phyloP scores from a whole-genome alignment of 257 asterid genomes.

The Solanum sejunctum region DNA sequence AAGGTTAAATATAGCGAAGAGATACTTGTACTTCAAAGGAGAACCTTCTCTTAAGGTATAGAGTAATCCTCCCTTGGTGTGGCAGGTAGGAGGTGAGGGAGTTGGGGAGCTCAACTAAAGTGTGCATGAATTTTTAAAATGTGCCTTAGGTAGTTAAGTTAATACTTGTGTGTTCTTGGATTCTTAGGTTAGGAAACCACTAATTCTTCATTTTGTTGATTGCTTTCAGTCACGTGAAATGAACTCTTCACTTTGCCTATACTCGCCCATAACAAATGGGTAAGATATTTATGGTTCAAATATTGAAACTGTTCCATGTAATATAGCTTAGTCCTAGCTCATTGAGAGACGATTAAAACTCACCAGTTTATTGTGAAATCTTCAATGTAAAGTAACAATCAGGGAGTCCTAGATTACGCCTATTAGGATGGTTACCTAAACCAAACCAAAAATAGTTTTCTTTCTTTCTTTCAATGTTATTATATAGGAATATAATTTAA shows the following conservation, averaged over 20 bases:
- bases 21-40: neutral
- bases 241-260: neutral
- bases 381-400: neutral
- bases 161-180: neutral
- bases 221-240: neutral
- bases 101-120: neutral
- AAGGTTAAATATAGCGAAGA: neutral
- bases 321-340: neutral
- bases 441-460: neutral
- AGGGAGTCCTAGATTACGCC: neutral
- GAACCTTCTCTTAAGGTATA: neutral
- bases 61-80: neutral
- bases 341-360: neutral
- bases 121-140: neutral
- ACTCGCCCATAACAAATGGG: neutral
- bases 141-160: neutral
- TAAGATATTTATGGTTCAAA: neutral
- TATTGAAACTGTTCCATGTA: neutral
- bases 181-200: neutral
- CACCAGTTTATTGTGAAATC: neutral
- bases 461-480: neutral
- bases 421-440: neutral
- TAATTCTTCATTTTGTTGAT: neutral
- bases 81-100: neutral
- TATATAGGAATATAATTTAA: neutral